These are phyloP conservation scores for Fusarium coicis DNA, from an alignment of 2,329 filamentous ascomycete species.

Conservation along the genomic window DNA sequence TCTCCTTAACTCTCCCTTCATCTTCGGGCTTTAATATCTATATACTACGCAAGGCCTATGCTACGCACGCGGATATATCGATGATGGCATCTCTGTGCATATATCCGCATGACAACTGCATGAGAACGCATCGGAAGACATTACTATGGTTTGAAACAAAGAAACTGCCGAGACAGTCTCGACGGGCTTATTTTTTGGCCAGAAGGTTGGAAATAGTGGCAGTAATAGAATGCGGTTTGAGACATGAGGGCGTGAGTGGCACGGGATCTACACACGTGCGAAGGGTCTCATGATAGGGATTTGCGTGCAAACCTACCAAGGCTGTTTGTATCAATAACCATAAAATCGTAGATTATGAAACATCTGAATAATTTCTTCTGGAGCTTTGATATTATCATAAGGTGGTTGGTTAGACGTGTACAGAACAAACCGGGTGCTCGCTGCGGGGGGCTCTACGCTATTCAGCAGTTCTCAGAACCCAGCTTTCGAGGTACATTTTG, in stretches of 20 bases:
- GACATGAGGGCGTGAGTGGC: slow-evolving; percentile 19
- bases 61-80: neutral
- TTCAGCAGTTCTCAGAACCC: too few relatives aligned
- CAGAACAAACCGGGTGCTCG: rapidly evolving
- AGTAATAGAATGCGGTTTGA: neutral
- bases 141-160: neutral
- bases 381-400: neutral
- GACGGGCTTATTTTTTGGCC: too few relatives aligned
- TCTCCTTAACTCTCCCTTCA: neutral
- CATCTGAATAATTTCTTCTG: too few relatives aligned
- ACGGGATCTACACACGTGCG: slow-evolving; percentile 20
- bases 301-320: slow-evolving; percentile 2
- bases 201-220: rapidly evolving
- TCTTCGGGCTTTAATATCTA: neutral
- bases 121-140: slow-evolving; percentile 10
- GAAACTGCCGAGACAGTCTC: neutral
- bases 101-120: slow-evolving; percentile 16
- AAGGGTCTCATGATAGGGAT: slow-evolving; percentile 18
- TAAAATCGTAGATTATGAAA: rapidly evolving
- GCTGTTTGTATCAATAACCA: rapidly evolving
- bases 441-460: too few relatives aligned
- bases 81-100: neutral
- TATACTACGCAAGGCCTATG: neutral
- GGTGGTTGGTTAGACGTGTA: neutral
- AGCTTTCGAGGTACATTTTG: too few relatives aligned